Conservation (phyloP, 2,329 filamentous ascomycete species). For the Pseudogymnoascus sp. region DNA sequence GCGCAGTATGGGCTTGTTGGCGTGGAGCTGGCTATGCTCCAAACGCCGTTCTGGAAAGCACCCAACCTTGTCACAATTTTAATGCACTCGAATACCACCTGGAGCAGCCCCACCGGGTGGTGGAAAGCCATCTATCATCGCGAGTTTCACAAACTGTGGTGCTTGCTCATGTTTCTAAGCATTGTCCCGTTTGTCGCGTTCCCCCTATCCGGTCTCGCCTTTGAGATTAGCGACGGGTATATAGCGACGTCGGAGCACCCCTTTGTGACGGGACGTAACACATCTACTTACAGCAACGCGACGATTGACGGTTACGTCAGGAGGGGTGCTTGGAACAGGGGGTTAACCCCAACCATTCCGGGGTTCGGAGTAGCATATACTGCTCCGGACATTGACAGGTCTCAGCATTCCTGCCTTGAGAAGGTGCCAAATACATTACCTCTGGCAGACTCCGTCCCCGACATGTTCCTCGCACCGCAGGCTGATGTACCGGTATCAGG, state of each 20-base stretch:
- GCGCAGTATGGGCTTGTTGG: neutral
- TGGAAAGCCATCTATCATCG: neutral
- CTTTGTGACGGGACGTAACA: neutral
- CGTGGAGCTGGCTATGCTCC: slow-evolving; percentile 1
- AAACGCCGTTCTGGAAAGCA: neutral
- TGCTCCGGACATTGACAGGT: neutral
- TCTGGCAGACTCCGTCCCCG: neutral
- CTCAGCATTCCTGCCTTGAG: neutral
- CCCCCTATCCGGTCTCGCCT: neutral
- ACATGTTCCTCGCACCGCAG: slow-evolving; percentile 5
- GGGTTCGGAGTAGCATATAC: neutral
- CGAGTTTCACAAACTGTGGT: neutral
- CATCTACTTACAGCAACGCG: neutral
- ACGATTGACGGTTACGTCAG: neutral
- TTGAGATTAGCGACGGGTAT: neutral
- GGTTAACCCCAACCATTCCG: neutral
- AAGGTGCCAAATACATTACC: neutral
- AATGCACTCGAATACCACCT: neutral
- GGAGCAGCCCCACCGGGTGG: slow-evolving; percentile 1
- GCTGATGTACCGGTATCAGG: neutral
- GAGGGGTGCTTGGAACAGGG: neutral
- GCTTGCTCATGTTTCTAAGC: neutral
- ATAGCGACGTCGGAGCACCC: neutral
- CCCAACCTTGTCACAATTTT: neutral
- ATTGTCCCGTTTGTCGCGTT: neutral